A percentile compares a stretch with the other conserved stretches of the same genome.
phyloP scores from a whole-genome alignment of 306 rosid species.

The Quercus wislizeni region DNA sequence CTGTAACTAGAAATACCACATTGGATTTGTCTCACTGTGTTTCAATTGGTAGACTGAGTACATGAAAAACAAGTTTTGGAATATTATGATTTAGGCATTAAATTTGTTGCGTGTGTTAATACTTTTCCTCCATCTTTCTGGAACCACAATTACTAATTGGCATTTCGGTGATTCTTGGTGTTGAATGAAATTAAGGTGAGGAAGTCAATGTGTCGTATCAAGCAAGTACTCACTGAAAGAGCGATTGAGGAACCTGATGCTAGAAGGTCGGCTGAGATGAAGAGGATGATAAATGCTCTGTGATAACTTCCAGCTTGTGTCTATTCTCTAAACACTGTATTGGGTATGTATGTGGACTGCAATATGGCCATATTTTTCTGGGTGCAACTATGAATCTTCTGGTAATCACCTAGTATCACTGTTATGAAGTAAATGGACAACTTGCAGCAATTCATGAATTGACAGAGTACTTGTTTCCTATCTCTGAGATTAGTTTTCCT shows the following conservation, averaged over 20 bases:
- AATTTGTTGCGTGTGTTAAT: not conserved
- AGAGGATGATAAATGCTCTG: conserved; percentile 81
- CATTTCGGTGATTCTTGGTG: not conserved
- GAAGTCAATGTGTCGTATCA: conserved; percentile 97
- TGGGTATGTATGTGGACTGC: conserved; percentile 3
- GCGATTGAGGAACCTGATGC: conserved; percentile 93
- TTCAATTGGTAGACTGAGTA: not conserved
- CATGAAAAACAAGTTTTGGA: not conserved
- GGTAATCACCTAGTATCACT: not conserved
- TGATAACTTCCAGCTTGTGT: conserved; percentile 34
- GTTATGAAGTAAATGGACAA: not conserved
- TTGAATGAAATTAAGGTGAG: conserved; percentile 57
- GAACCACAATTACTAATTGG: not conserved
- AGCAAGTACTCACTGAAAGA: conserved; percentile 91
- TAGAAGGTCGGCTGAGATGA: conserved; percentile 94
- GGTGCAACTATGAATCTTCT: conserved; percentile 1
- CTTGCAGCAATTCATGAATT: not conserved
- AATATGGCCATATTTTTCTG: not conserved
- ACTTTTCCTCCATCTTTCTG: not conserved
- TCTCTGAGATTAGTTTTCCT: not conserved
- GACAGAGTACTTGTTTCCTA: not conserved
- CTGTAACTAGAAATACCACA: not conserved
- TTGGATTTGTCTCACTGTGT: not conserved
- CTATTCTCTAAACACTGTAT: not conserved
- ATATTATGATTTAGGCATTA: not conserved